phyloP scores from a whole-genome alignment of 768 basidiomycete species.

The Tulasnella sp. region DNA sequence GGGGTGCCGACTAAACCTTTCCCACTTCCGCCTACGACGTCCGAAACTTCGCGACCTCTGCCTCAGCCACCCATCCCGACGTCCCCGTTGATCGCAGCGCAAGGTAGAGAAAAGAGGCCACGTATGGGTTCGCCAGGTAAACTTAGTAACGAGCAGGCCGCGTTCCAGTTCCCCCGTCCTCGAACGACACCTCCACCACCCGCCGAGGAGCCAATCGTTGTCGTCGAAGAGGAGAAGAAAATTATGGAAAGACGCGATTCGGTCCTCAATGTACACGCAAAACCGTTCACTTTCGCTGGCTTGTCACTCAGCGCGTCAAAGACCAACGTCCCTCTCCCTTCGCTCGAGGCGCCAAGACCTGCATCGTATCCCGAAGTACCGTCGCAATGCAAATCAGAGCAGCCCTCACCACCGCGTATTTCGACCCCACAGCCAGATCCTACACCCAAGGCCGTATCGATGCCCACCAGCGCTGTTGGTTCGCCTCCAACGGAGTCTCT shows the following conservation, averaged over 20 bases:
- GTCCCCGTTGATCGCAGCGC: constrained; percentile 32
- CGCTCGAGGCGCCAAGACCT: background rate
- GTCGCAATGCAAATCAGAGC: constrained; percentile 1
- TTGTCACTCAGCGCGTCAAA: constrained; percentile 28
- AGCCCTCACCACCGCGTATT: background rate
- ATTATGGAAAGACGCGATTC: background rate
- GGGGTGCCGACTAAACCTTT: constrained; percentile 50
- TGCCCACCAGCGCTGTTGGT: constrained; percentile 4
- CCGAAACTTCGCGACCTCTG: constrained; percentile 28
- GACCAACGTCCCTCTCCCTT: background rate
- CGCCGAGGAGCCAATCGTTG: too few relatives aligned
- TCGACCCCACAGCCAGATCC: background rate
- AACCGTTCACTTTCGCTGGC: constrained; percentile 59
- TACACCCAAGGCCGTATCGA: background rate
- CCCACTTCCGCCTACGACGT: constrained; percentile 19
- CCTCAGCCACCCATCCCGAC: constrained; percentile 29
- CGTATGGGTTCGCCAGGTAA: constrained; percentile 36
- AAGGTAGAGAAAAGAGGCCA: constrained; percentile 74
- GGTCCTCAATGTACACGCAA: constrained; percentile 34
- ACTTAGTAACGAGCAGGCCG: background rate
- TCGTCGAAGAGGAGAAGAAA: background rate
- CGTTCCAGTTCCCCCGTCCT: constrained; percentile 15
- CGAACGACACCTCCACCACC: background rate
- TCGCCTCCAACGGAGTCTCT: background rate
- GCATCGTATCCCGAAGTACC: too few relatives aligned